These are phyloP conservation scores for Fallopia convolvulus DNA, from an alignment of 148 eudicot species.

Conservation along the genomic window DNA sequence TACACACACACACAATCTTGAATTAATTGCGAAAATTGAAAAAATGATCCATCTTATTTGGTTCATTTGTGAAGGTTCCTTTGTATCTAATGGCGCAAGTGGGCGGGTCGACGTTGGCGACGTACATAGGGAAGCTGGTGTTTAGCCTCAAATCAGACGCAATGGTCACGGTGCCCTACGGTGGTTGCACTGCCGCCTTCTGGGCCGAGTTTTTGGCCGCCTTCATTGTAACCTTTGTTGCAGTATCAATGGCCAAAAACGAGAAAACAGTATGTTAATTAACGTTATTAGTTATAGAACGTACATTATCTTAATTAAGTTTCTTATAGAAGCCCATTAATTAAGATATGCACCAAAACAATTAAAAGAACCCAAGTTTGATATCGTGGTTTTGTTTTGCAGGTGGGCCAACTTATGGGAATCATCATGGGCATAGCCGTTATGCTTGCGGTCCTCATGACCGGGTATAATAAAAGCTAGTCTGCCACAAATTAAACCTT, in stretches of 20 bases:
- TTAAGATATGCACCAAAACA: too few relatives aligned
- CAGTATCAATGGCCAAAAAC: constrained; percentile 51
- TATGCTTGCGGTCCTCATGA: constrained; percentile 65
- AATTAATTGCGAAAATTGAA: too few relatives aligned
- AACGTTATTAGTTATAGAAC: too few relatives aligned
- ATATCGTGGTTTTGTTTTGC: constrained; percentile 11
- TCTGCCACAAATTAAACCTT: background rate
- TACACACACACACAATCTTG: too few relatives aligned
- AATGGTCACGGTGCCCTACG: constrained; percentile 50
- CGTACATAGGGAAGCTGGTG: constrained; percentile 44
- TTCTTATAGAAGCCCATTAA: too few relatives aligned
- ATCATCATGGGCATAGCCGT: constrained; percentile 60
- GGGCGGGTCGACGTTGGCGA: constrained; percentile 54
- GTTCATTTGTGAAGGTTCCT: constrained; percentile 47
- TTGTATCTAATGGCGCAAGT: constrained; percentile 63
- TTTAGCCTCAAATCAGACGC: constrained; percentile 49
- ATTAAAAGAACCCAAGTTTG: too few relatives aligned
- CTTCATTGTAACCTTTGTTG: constrained; percentile 56
- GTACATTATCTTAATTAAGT: too few relatives aligned
- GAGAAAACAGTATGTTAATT: constrained; percentile 43
- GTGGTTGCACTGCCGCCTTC: constrained; percentile 46
- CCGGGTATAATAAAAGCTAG: constrained; percentile 50
- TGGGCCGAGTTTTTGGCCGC: constrained; percentile 73
- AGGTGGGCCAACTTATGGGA: constrained; percentile 52
- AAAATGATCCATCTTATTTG: too few relatives aligned